Evolutionary conservation across 164 flowering plant species (phyloP).

Genomic region (Brasenia schreberi): DNA sequence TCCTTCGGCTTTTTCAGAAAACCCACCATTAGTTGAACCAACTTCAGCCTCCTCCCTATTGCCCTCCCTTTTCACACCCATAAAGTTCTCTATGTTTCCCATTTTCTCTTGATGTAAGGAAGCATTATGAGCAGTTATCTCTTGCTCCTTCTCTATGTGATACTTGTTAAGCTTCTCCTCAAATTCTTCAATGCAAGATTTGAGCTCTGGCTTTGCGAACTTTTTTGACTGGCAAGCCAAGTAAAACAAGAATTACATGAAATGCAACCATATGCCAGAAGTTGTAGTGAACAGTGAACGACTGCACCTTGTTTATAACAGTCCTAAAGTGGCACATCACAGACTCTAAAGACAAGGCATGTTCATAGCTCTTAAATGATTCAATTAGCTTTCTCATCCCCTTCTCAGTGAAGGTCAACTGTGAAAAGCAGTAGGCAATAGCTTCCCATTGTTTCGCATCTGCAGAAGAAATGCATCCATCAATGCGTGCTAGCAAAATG

Average conservation of each 20-base stretch:
- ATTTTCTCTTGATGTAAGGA: slow-evolving; percentile 55
- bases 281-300: background rate
- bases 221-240: slow-evolving; percentile 53
- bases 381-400: slow-evolving; percentile 89
- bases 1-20: slow-evolving; percentile 35
- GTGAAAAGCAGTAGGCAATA: slow-evolving; percentile 88
- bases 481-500: too few relatives aligned
- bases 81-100: slow-evolving; percentile 22
- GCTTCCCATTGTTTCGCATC: slow-evolving; percentile 82
- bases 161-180: slow-evolving; percentile 79
- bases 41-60: slow-evolving; percentile 28
- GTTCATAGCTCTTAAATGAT: slow-evolving; percentile 72
- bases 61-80: slow-evolving; percentile 8
- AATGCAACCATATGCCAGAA: background rate
- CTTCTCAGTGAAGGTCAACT: slow-evolving; percentile 83
- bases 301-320: slow-evolving; percentile 76
- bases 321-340: slow-evolving; percentile 74
- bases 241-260: background rate
- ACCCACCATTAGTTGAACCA: slow-evolving; percentile 37
- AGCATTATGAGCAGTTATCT: slow-evolving; percentile 77
- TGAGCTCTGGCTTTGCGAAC: slow-evolving; percentile 88
- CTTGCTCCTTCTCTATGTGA: slow-evolving; percentile 84
- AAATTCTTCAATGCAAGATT: slow-evolving; percentile 76
- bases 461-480: slow-evolving; percentile 16
- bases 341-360: slow-evolving; percentile 57